A percentile compares a stretch with the other conserved stretches of the same genome.
phyloP scores from a whole-genome alignment of 2,329 filamentous ascomycete genomes.

The Pyrenophora graminea region DNA sequence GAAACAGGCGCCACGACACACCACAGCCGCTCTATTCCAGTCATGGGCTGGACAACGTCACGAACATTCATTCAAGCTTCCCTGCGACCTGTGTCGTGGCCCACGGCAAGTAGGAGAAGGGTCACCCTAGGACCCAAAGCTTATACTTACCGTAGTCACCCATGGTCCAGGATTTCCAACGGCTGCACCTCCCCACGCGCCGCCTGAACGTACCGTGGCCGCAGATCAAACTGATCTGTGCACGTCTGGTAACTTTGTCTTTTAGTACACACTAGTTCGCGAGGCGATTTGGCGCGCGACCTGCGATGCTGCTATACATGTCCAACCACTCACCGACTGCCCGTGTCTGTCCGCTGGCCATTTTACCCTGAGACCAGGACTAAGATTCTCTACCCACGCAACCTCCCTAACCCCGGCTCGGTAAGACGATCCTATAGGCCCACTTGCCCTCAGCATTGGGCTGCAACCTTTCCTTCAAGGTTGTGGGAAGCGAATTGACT shows the following conservation, averaged over 20 bases:
- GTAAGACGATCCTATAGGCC: constrained; percentile 25
- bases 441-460: constrained; percentile 19
- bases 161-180: constrained; percentile 25
- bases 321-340: constrained; percentile 14
- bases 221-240: constrained; percentile 39
- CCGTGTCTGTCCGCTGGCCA: constrained; percentile 12
- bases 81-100: constrained; percentile 21
- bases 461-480: constrained; percentile 23
- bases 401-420: constrained; percentile 27
- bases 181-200: constrained; percentile 35
- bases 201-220: constrained; percentile 35
- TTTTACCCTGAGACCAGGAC: constrained; percentile 15
- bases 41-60: constrained; percentile 1
- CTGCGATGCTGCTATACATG: constrained; percentile 4
- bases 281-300: constrained; percentile 29
- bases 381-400: constrained; percentile 29
- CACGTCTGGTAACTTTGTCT: constrained; percentile 26
- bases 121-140: constrained; percentile 17
- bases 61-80: constrained; percentile 9
- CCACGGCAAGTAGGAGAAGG: constrained; percentile 13
- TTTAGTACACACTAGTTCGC: constrained; percentile 22
- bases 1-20: constrained; percentile 11
- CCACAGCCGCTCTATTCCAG: constrained; percentile 2
- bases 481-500: constrained; percentile 22
- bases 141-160: constrained; percentile 25